Evolutionary conservation across 257 asterid species (phyloP).

Genomic region (Nicotiana paniculata): DNA sequence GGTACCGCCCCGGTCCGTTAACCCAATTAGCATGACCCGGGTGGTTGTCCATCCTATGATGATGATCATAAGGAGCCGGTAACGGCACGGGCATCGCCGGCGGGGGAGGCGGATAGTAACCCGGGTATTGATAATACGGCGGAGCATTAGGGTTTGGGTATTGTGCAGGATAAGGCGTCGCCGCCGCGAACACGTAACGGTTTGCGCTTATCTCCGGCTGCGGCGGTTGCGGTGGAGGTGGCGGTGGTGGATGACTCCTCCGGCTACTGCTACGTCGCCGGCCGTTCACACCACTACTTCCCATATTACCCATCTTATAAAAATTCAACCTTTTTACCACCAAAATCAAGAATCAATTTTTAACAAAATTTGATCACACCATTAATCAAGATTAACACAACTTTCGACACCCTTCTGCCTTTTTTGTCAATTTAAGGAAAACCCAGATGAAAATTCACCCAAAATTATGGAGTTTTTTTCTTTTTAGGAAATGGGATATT

Average conservation of each 20-base stretch:
- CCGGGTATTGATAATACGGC: conserved; percentile 82
- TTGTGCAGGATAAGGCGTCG: conserved; percentile 88
- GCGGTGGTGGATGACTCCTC: conserved; percentile 60
- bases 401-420: neutral
- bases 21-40: conserved; percentile 67
- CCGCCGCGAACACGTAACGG: conserved; percentile 95
- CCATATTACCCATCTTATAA: conserved; percentile 71
- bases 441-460: too few species aligned
- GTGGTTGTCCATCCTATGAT: conserved; percentile 35
- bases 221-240: conserved; percentile 63
- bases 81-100: conserved; percentile 57
- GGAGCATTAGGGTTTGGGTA: conserved; percentile 73
- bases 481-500: neutral
- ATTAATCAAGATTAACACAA: neutral
- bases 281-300: conserved; percentile 62
- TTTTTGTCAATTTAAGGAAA: neutral
- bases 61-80: conserved; percentile 76
- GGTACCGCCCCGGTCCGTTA: conserved; percentile 60
- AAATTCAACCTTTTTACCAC: neutral
- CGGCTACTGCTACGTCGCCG: conserved; percentile 59
- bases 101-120: conserved; percentile 61
- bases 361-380: neutral
- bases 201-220: conserved; percentile 74
- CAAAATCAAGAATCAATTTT: neutral
- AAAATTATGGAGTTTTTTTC: neutral